Percentiles rank a stretch among this genome's conserved stretches.
Conservation (phyloP, 2,329 filamentous ascomycete genomes). For the Rosellinia necatrix region DNA sequence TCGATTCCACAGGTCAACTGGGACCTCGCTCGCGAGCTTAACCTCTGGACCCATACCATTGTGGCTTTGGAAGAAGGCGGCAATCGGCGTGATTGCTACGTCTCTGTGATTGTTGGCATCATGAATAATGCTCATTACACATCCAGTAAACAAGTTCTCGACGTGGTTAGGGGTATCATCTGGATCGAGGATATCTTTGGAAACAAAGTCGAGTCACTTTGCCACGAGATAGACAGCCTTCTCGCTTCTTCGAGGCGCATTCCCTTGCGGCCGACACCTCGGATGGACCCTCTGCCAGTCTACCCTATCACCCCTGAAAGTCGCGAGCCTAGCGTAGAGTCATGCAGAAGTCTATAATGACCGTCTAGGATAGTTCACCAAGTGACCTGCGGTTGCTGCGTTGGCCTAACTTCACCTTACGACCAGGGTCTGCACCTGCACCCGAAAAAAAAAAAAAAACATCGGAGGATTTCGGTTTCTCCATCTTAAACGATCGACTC, state of each 20-base stretch:
- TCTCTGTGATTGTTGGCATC: slow-evolving; percentile 33
- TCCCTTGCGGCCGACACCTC: too few relatives aligned
- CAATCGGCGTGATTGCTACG: slow-evolving; percentile 32
- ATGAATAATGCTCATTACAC: slow-evolving; percentile 32
- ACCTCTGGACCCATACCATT: slow-evolving; percentile 37
- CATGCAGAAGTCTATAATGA: too few relatives aligned
- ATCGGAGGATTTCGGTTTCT: too few relatives aligned
- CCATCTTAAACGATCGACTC: too few relatives aligned
- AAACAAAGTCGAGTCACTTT: slow-evolving; percentile 29
- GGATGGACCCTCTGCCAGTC: background rate
- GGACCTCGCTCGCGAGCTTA: slow-evolving; percentile 38
- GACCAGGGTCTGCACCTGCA: too few relatives aligned
- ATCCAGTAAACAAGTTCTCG: slow-evolving; percentile 30
- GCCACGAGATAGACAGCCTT: slow-evolving; percentile 28
- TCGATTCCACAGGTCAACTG: slow-evolving; percentile 35
- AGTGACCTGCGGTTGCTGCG: too few relatives aligned
- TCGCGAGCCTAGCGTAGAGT: too few relatives aligned
- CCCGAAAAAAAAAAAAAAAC: too few relatives aligned
- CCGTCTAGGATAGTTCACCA: too few relatives aligned
- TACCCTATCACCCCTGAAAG: too few relatives aligned
- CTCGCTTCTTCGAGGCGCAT: too few relatives aligned
- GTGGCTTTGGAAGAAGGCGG: slow-evolving; percentile 34
- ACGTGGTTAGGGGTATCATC: slow-evolving; percentile 34
- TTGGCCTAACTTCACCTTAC: too few relatives aligned
- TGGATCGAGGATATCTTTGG: slow-evolving; percentile 36